Conservation (phyloP, 768 basidiomycete genomes). For the Sarcodon sp. region DNA sequence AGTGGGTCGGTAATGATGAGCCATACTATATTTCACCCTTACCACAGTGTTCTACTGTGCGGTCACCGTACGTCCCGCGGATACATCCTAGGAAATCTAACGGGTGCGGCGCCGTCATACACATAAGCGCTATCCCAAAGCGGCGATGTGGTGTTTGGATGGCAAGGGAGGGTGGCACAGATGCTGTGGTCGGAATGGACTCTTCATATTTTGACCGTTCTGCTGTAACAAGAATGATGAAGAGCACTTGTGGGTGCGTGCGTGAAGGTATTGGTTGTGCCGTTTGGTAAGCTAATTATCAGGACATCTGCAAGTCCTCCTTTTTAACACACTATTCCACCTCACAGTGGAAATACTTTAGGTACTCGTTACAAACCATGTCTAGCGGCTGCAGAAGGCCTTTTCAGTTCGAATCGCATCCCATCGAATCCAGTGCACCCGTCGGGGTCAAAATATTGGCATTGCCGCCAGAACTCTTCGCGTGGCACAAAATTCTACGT, state of each 20-base stretch:
- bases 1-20: conserved; percentile 1
- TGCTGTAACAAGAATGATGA: conserved; percentile 33
- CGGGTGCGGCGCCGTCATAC: conserved; percentile 54
- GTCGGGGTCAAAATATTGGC: conserved; percentile 16
- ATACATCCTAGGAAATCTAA: conserved; percentile 20
- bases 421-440: conserved; percentile 8
- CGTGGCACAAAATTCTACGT: conserved; percentile 12
- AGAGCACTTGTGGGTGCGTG: conserved; percentile 50
- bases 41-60: conserved; percentile 17
- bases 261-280: conserved; percentile 59
- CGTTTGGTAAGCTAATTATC: conserved; percentile 27
- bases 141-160: conserved; percentile 42
- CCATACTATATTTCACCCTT: conserved; percentile 22
- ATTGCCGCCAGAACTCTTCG: conserved; percentile 6
- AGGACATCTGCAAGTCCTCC: not conserved
- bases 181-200: conserved; percentile 44
- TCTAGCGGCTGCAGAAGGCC: conserved; percentile 36
- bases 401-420: conserved; percentile 26
- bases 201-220: conserved; percentile 42
- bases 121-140: conserved; percentile 41
- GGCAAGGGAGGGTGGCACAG: conserved; percentile 38
- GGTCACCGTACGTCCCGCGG: conserved; percentile 7
- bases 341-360: conserved; percentile 44
- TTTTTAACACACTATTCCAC: conserved; percentile 5
- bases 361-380: conserved; percentile 53